Evolutionary conservation across 164 flowering plant genomes (phyloP).

Genomic region (Protea cynaroides): DNA sequence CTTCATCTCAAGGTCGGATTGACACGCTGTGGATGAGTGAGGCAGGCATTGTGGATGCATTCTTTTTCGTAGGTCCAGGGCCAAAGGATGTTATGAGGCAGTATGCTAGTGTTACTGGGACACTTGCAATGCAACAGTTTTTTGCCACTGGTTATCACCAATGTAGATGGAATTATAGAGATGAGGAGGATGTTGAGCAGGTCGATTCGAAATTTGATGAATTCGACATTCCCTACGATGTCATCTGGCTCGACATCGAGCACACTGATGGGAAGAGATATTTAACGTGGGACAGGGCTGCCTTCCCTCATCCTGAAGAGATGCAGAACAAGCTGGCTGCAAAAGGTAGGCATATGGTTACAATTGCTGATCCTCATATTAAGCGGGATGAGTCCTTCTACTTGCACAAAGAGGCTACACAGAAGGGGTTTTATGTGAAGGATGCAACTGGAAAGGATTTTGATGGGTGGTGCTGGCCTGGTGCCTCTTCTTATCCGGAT

Average conservation of each 20-base stretch:
- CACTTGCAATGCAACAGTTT: conserved; percentile 73
- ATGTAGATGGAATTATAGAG: conserved; percentile 97
- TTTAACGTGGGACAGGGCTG: conserved; percentile 82
- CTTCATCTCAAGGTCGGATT: conserved; percentile 50
- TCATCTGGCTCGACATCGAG: conserved; percentile 97
- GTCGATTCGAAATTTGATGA: conserved; percentile 94
- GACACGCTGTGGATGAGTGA: conserved; percentile 99
- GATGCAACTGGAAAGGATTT: conserved; percentile 80
- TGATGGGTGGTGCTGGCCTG: conserved; percentile 99
- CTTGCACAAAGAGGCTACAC: conserved; percentile 83
- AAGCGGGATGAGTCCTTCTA: conserved; percentile 79
- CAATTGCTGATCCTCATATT: conserved; percentile 96
- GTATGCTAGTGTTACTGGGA: conserved; percentile 77
- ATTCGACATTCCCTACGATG: conserved; percentile 94
- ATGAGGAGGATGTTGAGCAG: conserved; percentile 86
- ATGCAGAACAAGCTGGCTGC: conserved; percentile 87
- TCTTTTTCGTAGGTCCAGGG: conserved; percentile 88
- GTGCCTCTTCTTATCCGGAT: conserved; percentile 88
- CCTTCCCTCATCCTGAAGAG: conserved; percentile 82
- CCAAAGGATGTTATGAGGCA: conserved; percentile 89
- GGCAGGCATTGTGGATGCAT: conserved; percentile 89
- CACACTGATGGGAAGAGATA: conserved; percentile 96
- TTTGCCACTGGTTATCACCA: conserved; percentile 91
- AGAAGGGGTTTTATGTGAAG: conserved; percentile 83
- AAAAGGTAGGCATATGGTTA: conserved; percentile 94